These are phyloP conservation scores for Stereocaulon alpinum DNA, from an alignment of 495 filamentous ascomycete genomes.

Conservation along the genomic window DNA sequence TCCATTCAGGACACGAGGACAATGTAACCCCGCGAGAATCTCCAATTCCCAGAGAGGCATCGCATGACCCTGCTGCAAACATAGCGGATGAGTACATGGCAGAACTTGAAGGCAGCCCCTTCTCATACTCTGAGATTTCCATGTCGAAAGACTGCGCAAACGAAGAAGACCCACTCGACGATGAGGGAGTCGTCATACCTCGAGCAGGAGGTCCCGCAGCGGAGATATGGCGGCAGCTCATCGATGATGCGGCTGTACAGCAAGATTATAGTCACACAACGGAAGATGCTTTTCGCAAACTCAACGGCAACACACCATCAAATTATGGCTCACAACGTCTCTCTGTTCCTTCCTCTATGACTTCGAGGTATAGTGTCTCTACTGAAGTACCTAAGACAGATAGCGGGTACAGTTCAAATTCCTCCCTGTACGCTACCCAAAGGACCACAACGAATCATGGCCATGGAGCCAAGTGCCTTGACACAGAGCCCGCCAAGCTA, in stretches of 20 bases:
- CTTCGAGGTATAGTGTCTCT: constrained; percentile 1
- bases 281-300: constrained; percentile 16
- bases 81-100: constrained; percentile 20
- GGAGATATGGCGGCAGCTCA: constrained; percentile 6
- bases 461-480: neutral
- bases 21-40: neutral
- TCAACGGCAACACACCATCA: constrained; percentile 3
- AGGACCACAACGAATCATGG: neutral
- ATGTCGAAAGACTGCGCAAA: neutral
- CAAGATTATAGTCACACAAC: neutral
- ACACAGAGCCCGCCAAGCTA: neutral
- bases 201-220: neutral
- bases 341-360: neutral
- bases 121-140: neutral
- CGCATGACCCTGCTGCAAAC: neutral
- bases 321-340: neutral
- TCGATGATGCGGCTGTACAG: constrained; percentile 9
- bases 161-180: neutral
- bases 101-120: constrained; percentile 17
- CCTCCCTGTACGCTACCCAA: neutral
- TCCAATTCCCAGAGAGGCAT: neutral
- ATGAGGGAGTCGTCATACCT: neutral
- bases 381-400: constrained; percentile 6
- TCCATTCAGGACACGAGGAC: neutral
- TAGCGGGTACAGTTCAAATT: constrained; percentile 18